phyloP scores from a whole-genome alignment of 495 filamentous ascomycete species.

The Daldinia childiae region DNA sequence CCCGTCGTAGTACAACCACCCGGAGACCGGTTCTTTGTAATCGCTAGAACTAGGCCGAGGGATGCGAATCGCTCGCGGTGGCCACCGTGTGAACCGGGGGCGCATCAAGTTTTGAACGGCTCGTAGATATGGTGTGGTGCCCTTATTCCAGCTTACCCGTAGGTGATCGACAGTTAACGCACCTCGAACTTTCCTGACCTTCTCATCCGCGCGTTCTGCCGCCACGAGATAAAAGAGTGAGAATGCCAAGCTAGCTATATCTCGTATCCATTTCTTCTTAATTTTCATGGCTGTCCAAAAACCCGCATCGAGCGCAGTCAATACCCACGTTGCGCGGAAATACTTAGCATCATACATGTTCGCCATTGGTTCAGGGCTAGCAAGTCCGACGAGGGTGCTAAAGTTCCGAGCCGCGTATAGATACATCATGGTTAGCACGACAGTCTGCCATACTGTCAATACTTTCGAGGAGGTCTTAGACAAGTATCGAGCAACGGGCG shows the following conservation, averaged over 20 bases:
- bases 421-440: slow-evolving; percentile 88
- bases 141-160: slow-evolving; percentile 94
- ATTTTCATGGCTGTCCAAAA: slow-evolving; percentile 99
- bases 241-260: slow-evolving; percentile 83
- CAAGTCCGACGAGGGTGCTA: slow-evolving; percentile 87
- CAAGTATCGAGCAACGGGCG: slow-evolving; percentile 74
- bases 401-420: slow-evolving; percentile 94
- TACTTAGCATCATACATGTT: slow-evolving; percentile 95
- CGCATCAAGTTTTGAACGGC: slow-evolving; percentile 74
- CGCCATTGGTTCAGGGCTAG: slow-evolving; percentile 90
- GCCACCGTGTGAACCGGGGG: slow-evolving; percentile 80
- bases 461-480: slow-evolving; percentile 71
- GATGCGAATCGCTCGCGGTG: slow-evolving; percentile 83
- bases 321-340: slow-evolving; percentile 97
- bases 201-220: slow-evolving; percentile 94
- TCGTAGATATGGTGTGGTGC: slow-evolving; percentile 82
- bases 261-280: slow-evolving; percentile 79
- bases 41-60: slow-evolving; percentile 78
- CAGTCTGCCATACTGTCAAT: slow-evolving; percentile 87
- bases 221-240: slow-evolving; percentile 89
- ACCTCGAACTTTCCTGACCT: slow-evolving; percentile 89
- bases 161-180: slow-evolving; percentile 91
- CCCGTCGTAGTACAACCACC: slow-evolving; percentile 95
- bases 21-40: slow-evolving; percentile 83
- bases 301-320: slow-evolving; percentile 92